Percentiles rank a stretch among this genome's conserved stretches.
Evolutionary conservation across 345 rosid species (phyloP).

Genomic region (Eucalyptus polyanthemos): DNA sequence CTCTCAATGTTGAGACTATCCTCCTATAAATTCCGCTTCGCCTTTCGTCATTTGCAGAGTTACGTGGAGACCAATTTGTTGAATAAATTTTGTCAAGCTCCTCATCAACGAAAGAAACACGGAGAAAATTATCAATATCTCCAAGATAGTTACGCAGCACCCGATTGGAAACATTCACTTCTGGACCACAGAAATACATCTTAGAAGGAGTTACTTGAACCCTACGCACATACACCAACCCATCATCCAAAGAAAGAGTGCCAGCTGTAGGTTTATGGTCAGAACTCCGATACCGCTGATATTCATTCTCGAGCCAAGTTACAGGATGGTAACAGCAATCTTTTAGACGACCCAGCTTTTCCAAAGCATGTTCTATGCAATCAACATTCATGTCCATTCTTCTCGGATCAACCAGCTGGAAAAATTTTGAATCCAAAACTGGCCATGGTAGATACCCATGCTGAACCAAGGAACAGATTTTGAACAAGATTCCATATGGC

Average conservation of each 20-base stretch:
- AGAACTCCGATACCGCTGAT: neutral
- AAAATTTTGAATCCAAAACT: constrained; percentile 17
- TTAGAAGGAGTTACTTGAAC: constrained; percentile 41
- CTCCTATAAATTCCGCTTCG: constrained; percentile 16
- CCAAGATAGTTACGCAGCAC: constrained; percentile 23
- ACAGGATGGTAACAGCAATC: constrained; percentile 39
- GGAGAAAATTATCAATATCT: constrained; percentile 26
- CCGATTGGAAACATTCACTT: constrained; percentile 36
- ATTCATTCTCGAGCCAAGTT: constrained; percentile 24
- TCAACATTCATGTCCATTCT: neutral
- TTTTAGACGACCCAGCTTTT: constrained; percentile 3
- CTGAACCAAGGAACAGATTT: constrained; percentile 32
- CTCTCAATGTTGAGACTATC: constrained; percentile 21
- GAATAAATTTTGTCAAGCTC: constrained; percentile 24
- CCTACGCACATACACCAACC: constrained; percentile 23
- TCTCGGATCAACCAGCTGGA: constrained; percentile 8
- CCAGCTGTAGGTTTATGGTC: constrained; percentile 7
- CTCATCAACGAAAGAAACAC: constrained; percentile 40
- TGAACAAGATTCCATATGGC: constrained; percentile 30
- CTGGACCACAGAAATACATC: constrained; percentile 42
- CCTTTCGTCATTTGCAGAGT: neutral
- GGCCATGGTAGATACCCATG: constrained; percentile 32
- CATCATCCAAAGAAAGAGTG: constrained; percentile 12
- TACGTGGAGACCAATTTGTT: neutral
- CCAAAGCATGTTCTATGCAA: constrained; percentile 25